Percentiles rank a stretch among this genome's conserved stretches.
phyloP scores from a whole-genome alignment of 768 basidiomycete species.

The Tylopilus sp. region DNA sequence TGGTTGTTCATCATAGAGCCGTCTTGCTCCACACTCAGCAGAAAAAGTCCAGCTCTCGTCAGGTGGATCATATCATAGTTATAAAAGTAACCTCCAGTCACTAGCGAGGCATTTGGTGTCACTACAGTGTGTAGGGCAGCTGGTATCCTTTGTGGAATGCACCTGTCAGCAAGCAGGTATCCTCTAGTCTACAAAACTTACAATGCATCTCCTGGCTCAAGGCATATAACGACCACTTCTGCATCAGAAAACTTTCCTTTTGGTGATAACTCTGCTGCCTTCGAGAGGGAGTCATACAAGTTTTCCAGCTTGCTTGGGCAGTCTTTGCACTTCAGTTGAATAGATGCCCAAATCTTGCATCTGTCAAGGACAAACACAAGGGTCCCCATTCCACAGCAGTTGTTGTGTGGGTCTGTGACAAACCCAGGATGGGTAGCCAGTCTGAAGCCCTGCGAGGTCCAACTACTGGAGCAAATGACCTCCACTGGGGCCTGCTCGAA shows the following conservation, averaged over 20 bases:
- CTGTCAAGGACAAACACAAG: neutral
- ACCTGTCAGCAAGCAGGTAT: too few relatives aligned
- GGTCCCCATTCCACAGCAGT: neutral
- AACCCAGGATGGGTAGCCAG: neutral
- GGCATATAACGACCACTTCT: too few relatives aligned
- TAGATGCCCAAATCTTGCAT: neutral
- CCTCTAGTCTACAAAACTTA: neutral
- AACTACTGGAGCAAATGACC: neutral
- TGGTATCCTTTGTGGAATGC: neutral
- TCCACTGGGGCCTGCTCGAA: neutral
- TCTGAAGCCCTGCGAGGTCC: constrained; percentile 3
- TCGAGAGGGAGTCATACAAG: neutral
- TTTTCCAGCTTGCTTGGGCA: neutral
- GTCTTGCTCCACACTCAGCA: too few relatives aligned
- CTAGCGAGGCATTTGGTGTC: neutral
- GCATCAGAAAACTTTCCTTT: too few relatives aligned
- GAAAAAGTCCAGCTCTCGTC: too few relatives aligned
- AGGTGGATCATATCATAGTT: too few relatives aligned
- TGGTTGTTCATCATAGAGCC: too few relatives aligned
- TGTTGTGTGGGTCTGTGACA: neutral
- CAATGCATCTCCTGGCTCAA: neutral
- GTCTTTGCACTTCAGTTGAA: neutral
- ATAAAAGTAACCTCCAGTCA: too few relatives aligned
- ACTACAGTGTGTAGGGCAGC: neutral
- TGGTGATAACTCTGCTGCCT: neutral